Conservation (phyloP, 495 filamentous ascomycete species). For the Melanomma pulvis-pyrius region DNA sequence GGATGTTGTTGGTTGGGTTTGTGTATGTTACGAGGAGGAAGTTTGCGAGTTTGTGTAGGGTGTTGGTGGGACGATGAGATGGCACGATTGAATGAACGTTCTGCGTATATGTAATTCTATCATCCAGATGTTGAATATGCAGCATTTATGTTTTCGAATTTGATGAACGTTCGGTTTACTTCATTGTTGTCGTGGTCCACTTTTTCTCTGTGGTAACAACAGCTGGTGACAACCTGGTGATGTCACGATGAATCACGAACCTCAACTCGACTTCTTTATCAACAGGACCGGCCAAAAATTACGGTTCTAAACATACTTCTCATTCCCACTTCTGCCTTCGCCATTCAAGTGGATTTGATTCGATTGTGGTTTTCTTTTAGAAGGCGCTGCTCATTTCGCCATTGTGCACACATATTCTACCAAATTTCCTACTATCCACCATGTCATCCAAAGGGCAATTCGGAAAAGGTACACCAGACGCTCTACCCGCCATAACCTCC, state of each 20-base stretch:
- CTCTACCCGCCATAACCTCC: not conserved
- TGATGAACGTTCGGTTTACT: too few relatives aligned
- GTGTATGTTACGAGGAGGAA: conserved; percentile 16
- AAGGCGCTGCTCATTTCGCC: not conserved
- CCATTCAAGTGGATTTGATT: too few relatives aligned
- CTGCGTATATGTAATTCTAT: too few relatives aligned
- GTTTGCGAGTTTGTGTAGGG: conserved; percentile 4
- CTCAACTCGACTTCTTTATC: not conserved
- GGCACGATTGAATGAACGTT: too few relatives aligned
- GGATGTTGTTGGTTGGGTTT: not conserved
- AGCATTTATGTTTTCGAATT: too few relatives aligned
- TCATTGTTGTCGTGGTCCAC: too few relatives aligned
- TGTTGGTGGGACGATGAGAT: not conserved
- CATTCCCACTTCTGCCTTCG: not conserved
- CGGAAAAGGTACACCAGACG: conserved; percentile 33
- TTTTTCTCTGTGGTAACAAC: too few relatives aligned
- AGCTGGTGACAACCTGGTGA: conserved; percentile 15
- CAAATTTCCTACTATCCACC: not conserved
- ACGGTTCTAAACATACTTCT: too few relatives aligned
- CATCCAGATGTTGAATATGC: too few relatives aligned
- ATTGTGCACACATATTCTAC: not conserved
- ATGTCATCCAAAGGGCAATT: conserved; percentile 31
- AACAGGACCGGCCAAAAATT: not conserved
- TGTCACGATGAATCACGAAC: conserved; percentile 5
- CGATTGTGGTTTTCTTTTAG: too few relatives aligned